Evolutionary conservation across 2,329 filamentous ascomycete genomes (phyloP).

Genomic region (Zymoseptoria passerinii): DNA sequence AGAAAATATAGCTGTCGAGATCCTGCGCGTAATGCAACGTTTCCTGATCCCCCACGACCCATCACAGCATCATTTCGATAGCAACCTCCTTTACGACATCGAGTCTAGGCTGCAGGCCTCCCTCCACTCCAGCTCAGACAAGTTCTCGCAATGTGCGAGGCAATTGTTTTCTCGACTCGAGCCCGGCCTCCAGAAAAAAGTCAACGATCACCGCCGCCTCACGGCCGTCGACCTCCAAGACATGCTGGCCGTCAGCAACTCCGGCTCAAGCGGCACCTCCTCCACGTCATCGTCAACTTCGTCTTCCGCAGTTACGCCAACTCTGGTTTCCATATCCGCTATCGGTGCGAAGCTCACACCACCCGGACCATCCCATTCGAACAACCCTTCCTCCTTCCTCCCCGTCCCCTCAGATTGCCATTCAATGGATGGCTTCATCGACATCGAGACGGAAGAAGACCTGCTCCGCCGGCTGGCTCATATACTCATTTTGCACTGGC

Average conservation of each 20-base stretch:
- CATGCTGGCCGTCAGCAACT: conserved; percentile 28
- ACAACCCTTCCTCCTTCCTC: neutral
- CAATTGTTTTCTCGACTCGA: conserved; percentile 30
- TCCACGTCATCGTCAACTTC: neutral
- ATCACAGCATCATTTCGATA: conserved; percentile 21
- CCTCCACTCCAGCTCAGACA: conserved; percentile 23
- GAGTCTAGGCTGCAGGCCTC: conserved; percentile 30
- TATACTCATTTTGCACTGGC: conserved; percentile 79
- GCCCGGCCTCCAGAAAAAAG: conserved; percentile 28
- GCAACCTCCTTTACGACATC: conserved; percentile 28
- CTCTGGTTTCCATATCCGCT: neutral
- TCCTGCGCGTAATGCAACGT: conserved; percentile 34
- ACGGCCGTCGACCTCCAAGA: conserved; percentile 40
- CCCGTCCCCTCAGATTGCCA: neutral
- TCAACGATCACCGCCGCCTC: conserved; percentile 27
- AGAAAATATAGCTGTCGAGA: conserved; percentile 39
- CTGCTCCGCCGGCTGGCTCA: conserved; percentile 74
- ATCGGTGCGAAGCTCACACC: neutral
- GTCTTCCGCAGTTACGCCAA: neutral
- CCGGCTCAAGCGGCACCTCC: conserved; percentile 5
- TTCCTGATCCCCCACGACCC: conserved; percentile 3
- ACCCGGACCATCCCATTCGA: neutral
- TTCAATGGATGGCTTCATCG: neutral
- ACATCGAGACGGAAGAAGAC: conserved; percentile 37
- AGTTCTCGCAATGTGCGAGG: conserved; percentile 23